A percentile compares a stretch with the other conserved stretches of the same genome.
phyloP scores from a whole-genome alignment of 2,329 filamentous ascomycete genomes.

The Pseudophaeomoniella oleicola region DNA sequence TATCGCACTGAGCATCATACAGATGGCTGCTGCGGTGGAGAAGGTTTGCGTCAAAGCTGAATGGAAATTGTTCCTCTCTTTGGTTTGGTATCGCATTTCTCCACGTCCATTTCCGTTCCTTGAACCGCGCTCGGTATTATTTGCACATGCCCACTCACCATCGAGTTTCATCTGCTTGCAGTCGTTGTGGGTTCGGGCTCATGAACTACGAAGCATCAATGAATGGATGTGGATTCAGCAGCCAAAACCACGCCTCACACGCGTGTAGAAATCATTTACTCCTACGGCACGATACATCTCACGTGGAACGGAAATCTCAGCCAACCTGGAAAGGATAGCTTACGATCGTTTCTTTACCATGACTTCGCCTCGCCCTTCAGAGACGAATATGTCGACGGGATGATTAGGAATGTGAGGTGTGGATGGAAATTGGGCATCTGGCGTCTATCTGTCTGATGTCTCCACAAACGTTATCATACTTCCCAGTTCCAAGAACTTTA shows the following conservation, averaged over 20 bases:
- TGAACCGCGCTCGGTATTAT: conserved; percentile 6
- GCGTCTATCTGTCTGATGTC: conserved; percentile 1
- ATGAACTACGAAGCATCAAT: too few relatives aligned
- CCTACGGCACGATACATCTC: too few relatives aligned
- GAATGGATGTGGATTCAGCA: too few relatives aligned
- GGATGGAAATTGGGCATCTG: conserved; percentile 2
- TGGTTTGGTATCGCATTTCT: conserved; percentile 17
- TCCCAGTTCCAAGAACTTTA: conserved; percentile 2
- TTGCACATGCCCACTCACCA: too few relatives aligned
- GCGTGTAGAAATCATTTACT: too few relatives aligned
- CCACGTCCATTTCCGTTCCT: conserved; percentile 4
- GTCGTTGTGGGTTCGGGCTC: too few relatives aligned
- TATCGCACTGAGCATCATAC: conserved; percentile 11
- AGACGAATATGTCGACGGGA: conserved; percentile 2
- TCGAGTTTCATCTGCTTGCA: too few relatives aligned
- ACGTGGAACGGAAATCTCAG: too few relatives aligned
- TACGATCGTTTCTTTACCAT: too few relatives aligned
- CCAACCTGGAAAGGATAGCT: too few relatives aligned
- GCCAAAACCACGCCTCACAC: too few relatives aligned
- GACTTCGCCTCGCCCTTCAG: too few relatives aligned
- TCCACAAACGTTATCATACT: background rate
- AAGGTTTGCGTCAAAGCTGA: conserved; percentile 7
- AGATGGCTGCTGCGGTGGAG: conserved; percentile 6
- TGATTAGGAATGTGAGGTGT: background rate
- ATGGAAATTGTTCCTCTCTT: conserved; percentile 31